A percentile compares a stretch with the other conserved stretches of the same genome.
phyloP scores from a whole-genome alignment of 805 yeast genomes.

The Zygoascus flipseniorum region DNA sequence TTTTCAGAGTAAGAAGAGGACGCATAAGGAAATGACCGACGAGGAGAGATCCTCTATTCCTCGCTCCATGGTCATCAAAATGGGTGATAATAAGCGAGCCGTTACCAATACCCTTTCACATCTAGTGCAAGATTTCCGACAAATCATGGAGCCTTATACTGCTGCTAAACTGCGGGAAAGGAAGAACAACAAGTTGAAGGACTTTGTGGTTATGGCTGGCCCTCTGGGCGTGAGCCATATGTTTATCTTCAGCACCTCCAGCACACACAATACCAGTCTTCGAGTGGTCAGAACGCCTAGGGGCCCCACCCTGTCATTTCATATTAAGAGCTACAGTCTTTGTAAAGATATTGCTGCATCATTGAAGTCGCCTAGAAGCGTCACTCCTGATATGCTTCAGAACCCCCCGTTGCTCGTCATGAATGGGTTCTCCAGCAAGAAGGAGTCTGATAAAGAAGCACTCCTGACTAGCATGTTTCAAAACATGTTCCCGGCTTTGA shows the following conservation, averaged over 20 bases:
- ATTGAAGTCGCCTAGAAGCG: slow-evolving; percentile 70
- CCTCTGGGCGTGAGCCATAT: slow-evolving; percentile 89
- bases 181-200: slow-evolving; percentile 70
- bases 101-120: slow-evolving; percentile 77
- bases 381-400: slow-evolving; percentile 44
- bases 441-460: slow-evolving; percentile 56
- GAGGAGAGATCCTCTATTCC: slow-evolving; percentile 73
- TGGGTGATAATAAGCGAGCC: slow-evolving; percentile 55
- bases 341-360: slow-evolving; percentile 68
- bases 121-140: slow-evolving; percentile 78
- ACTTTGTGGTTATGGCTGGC: slow-evolving; percentile 94
- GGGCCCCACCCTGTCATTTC: slow-evolving; percentile 89
- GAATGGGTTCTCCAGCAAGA: slow-evolving; percentile 76
- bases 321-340: slow-evolving; percentile 66
- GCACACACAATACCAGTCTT: slow-evolving; percentile 69
- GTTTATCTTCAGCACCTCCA: slow-evolving; percentile 77
- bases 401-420: slow-evolving; percentile 86
- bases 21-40: slow-evolving; percentile 59
- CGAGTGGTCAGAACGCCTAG: slow-evolving; percentile 82
- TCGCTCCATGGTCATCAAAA: slow-evolving; percentile 85
- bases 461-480: slow-evolving; percentile 84
- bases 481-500: slow-evolving; percentile 90
- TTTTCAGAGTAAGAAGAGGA: slow-evolving; percentile 63
- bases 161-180: slow-evolving; percentile 84
- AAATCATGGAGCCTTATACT: slow-evolving; percentile 93